A percentile compares a stretch with the other conserved stretches of the same genome.
These are phyloP conservation scores for Saccharomyces jurei DNA, from an alignment of 805 yeast species.

Conservation along the genomic window DNA sequence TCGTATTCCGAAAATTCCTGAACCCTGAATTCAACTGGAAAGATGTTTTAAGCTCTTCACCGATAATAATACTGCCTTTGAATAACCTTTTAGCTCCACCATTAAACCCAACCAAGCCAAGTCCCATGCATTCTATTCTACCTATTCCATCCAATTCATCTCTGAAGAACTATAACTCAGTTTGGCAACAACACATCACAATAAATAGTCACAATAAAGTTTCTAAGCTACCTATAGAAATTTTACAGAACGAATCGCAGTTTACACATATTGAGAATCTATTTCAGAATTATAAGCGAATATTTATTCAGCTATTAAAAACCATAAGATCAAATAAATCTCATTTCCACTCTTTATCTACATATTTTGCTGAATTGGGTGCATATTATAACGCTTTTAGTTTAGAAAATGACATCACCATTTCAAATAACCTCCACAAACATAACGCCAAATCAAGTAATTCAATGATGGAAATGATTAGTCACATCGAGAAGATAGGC, in stretches of 20 bases:
- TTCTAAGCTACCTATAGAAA: slow-evolving; percentile 8
- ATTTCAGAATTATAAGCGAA: slow-evolving; percentile 21
- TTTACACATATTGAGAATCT: slow-evolving; percentile 36
- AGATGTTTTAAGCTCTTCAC: slow-evolving; percentile 57
- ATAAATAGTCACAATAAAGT: slow-evolving; percentile 3
- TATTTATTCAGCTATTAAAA: slow-evolving; percentile 22
- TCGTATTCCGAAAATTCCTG: slow-evolving; percentile 65
- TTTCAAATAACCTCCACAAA: slow-evolving; percentile 41
- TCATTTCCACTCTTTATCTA: slow-evolving; percentile 46
- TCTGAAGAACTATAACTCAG: background rate
- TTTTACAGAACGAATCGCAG: slow-evolving; percentile 31
- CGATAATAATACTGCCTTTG: slow-evolving; percentile 45
- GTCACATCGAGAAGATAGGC: slow-evolving; percentile 70
- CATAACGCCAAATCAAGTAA: slow-evolving; percentile 14
- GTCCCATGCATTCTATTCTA: slow-evolving; percentile 51
- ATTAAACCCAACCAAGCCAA: slow-evolving; percentile 45
- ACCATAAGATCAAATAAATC: slow-evolving; percentile 21
- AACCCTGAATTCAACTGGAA: slow-evolving; percentile 82
- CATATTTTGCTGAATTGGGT: slow-evolving; percentile 71
- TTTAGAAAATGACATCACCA: slow-evolving; percentile 42
- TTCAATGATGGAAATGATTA: slow-evolving; percentile 28
- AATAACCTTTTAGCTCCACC: slow-evolving; percentile 55
- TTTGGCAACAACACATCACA: background rate
- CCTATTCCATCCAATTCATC: slow-evolving; percentile 41
- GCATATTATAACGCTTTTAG: slow-evolving; percentile 56